These are phyloP conservation scores for Vitis riparia DNA, from an alignment of 164 flowering plant genomes.

Conservation along the genomic window DNA sequence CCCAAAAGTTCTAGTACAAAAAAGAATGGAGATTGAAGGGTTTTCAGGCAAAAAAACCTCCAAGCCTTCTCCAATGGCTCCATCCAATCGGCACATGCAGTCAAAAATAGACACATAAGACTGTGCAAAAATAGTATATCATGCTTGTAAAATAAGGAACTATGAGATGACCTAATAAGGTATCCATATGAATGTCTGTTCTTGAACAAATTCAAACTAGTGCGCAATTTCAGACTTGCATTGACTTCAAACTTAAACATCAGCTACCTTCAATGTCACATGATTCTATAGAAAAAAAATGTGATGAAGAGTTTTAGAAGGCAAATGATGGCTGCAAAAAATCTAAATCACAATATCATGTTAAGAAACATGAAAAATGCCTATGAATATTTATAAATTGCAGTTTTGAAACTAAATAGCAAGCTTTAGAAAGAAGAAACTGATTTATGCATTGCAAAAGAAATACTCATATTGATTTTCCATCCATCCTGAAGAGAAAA, in stretches of 20 bases:
- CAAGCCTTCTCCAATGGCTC: neutral
- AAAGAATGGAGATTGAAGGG: neutral
- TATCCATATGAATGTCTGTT: neutral
- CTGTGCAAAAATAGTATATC: neutral
- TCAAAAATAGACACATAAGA: neutral
- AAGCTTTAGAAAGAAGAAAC: neutral
- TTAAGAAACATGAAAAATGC: neutral
- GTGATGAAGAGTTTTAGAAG: neutral
- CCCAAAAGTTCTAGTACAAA: neutral
- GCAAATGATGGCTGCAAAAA: neutral
- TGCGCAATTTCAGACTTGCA: neutral
- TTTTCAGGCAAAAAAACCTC: neutral
- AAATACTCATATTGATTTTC: too few relatives aligned
- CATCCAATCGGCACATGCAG: neutral
- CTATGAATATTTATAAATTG: neutral
- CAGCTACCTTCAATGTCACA: too few relatives aligned
- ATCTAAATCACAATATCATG: neutral
- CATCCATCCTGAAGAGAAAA: neutral
- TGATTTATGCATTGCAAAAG: too few relatives aligned
- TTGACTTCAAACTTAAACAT: too few relatives aligned
- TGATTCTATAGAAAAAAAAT: too few relatives aligned
- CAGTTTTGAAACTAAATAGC: neutral
- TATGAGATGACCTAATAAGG: conserved; percentile 1
- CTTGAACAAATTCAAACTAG: neutral
- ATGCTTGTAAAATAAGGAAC: conserved; percentile 4